A percentile compares a stretch with the other conserved stretches of the same genome.
phyloP scores from a whole-genome alignment of 495 filamentous ascomycete species.

The Penicillium bialowiezense region DNA sequence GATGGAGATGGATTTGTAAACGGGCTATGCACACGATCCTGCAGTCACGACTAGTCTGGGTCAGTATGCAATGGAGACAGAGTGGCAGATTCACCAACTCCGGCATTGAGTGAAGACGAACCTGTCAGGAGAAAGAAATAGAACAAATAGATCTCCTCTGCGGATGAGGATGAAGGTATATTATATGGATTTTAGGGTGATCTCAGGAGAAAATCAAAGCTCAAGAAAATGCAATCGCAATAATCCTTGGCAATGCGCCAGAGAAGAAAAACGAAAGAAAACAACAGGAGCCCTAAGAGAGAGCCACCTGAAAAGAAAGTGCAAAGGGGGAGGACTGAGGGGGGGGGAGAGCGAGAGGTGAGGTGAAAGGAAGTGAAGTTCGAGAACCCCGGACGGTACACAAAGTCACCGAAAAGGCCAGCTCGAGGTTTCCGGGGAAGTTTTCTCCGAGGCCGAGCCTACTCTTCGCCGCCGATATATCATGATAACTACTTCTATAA shows the following conservation, averaged over 20 bases:
- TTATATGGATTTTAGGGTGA: background rate
- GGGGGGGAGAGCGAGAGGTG: slow-evolving; percentile 6
- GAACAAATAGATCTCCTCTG: background rate
- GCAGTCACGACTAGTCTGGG: slow-evolving; percentile 14
- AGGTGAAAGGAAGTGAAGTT: slow-evolving; percentile 22
- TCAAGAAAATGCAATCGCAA: slow-evolving; percentile 6
- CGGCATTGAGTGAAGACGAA: too few species aligned
- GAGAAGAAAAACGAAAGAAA: slow-evolving; percentile 12
- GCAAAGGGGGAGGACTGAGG: slow-evolving; percentile 11
- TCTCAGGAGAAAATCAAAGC: background rate
- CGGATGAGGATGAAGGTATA: slow-evolving; percentile 5
- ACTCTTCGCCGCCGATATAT: background rate
- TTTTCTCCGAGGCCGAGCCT: slow-evolving; percentile 26
- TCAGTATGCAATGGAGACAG: slow-evolving; percentile 16
- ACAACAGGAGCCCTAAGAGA: slow-evolving; percentile 13
- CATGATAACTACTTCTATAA: too few species aligned
- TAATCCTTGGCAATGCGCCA: slow-evolving; percentile 9
- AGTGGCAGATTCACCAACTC: background rate
- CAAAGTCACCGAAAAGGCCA: slow-evolving; percentile 29
- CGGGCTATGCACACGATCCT: slow-evolving; percentile 15
- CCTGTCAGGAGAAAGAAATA: slow-evolving; percentile 1
- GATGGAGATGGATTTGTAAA: background rate
- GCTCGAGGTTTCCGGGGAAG: slow-evolving; percentile 29
- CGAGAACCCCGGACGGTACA: slow-evolving; percentile 34
- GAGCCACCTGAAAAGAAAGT: slow-evolving; percentile 10